Evolutionary conservation across 345 rosid species (phyloP), one percentile per base, ranked within the genome.

Genomic region (Citropsis articulata): DNA sequence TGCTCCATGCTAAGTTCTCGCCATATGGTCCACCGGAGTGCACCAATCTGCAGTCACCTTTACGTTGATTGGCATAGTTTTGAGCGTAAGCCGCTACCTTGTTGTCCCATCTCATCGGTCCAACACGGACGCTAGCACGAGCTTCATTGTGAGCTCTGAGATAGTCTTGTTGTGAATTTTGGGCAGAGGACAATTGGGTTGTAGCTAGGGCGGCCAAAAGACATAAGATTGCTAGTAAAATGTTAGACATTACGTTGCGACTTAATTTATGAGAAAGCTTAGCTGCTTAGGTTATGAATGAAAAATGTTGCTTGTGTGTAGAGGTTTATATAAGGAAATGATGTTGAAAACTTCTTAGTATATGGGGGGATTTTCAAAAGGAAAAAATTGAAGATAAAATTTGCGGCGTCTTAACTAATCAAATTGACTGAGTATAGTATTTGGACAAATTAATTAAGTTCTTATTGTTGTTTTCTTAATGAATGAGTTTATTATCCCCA

Each of bases 21-120:
- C 95, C 91, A 36, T 86, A 91, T 24, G 85, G 89, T 27, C 95
- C 92, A 2, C 80, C n/a, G 5, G 92, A 91, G 84, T 88, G 93
- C 62, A 78, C 81, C 1, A 91, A 82, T n/a, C 72, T 75, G 85
- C 94, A 89, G 7, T 85, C 64, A 5, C 83, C 81, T 21, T 8
- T 57, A 1, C 75, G 82, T 71, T 79, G 76, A 64, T 77, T 78
- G 14, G 88, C 87, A 6, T 91, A 91, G 67, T 69, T 77, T 50
- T 67, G 84, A 14, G 92, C 91, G 40, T 81, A 88, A 31, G 80
- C 25, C 6, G 91, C 92, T 27, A 91, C 70, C 16, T 28, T 62
- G 22, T 62, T 19, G 80, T 91, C 86, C 94, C 92, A 89, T 38
- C 53, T 69, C 72, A 91, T 50, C 16, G 84, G 88, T 2, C 75